Evolutionary conservation across 495 filamentous ascomycete species (phyloP), one percentile per base, ranked within the genome.

Genomic region (Aspergillus incahuasiensis): DNA sequence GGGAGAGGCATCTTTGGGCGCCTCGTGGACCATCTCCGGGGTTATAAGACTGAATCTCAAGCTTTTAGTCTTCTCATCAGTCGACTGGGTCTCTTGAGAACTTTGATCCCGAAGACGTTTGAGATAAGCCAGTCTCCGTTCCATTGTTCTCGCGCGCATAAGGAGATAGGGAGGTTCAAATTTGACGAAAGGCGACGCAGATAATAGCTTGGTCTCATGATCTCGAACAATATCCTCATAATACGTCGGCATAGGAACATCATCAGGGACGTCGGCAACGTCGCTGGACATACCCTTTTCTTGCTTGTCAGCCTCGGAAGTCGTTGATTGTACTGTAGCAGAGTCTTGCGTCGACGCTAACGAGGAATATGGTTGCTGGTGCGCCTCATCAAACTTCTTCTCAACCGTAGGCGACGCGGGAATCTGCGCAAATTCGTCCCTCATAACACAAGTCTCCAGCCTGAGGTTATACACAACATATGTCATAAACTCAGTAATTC

Each of bases 401-500:
- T 63, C 59, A 8, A 63, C 68, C 30, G 66, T 68, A 5, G 83
- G 72, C 5, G 83, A 76, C 2, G 86, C 82, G 12, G 95, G 92
- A 44, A 97, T 86, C 53, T 92, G 79, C 21, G 95, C 88, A 67
- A 90, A 96, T 60, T 96, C 92, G 71, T 99, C 95, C 48, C 92
- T 82, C 88, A 99, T 94, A 44, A 99, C 70, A 63, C 86, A 96
- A 1, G 95, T 96, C 70, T 99, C 95, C 7, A 99, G 81, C 66
- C 94, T 96, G 19, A 97, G 79, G 61, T 96, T 99, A 70, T 99
- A 97, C 15, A 97, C 91, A 21, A 99, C 95, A 64, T 97, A 99
- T 52, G 92, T 85, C 91, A 99, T 96, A 63, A 99, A 95, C 67
- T 99, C 95, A 2, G 94, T 95, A 62, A 99, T 95, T 42, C 82